phyloP scores from a whole-genome alignment of 768 basidiomycete genomes.

The Boletus sp. region DNA sequence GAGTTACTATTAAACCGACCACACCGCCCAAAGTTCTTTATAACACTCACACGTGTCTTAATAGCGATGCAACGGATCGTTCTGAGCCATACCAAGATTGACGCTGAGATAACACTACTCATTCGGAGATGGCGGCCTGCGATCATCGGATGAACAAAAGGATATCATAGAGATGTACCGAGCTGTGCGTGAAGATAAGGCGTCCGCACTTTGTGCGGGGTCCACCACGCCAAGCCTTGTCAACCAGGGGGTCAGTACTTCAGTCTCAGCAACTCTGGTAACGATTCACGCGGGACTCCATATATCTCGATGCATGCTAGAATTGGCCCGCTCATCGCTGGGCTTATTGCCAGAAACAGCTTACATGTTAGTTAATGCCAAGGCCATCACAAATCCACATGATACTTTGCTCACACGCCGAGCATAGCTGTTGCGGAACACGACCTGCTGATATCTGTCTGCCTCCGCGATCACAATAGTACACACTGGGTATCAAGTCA shows the following conservation, averaged over 20 bases:
- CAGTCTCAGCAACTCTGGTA: not conserved
- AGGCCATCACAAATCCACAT: not conserved
- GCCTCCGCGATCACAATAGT: not conserved
- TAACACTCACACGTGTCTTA: not conserved
- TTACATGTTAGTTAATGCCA: not conserved
- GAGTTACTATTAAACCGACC: not conserved
- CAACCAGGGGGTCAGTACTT: not conserved
- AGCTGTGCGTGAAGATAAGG: not conserved
- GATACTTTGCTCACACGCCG: not conserved
- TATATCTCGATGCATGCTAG: not conserved
- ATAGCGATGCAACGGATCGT: not conserved
- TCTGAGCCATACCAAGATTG: conserved; percentile 11
- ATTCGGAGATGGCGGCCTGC: not conserved
- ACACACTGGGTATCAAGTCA: not conserved
- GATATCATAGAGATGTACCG: not conserved
- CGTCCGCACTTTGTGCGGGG: conserved; percentile 11
- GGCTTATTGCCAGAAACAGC: not conserved
- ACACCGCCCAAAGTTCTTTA: not conserved
- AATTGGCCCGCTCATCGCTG: not conserved
- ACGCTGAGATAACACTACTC: conserved; percentile 12
- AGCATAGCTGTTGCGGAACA: not conserved
- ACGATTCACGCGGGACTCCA: not conserved
- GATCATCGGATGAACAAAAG: not conserved
- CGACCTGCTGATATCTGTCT: not conserved
- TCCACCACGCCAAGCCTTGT: not conserved